Evolutionary conservation across 2,329 filamentous ascomycete species (phyloP).

Genomic region (Monascus ruber): DNA sequence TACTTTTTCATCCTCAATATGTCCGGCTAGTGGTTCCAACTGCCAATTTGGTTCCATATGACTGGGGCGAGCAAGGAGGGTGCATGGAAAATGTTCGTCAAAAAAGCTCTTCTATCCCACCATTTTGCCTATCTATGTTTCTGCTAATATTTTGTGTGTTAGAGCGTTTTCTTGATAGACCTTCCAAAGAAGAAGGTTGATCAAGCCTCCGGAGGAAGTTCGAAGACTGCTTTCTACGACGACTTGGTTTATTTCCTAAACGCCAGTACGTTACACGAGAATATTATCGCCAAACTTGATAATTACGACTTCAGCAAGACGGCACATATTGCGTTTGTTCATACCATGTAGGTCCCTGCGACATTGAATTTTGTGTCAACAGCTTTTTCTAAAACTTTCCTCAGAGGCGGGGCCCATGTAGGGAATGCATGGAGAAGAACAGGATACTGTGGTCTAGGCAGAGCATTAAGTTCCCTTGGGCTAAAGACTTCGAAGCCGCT

Average conservation of each 20-base stretch:
- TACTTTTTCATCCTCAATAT: conserved; percentile 65
- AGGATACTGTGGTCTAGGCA: conserved; percentile 64
- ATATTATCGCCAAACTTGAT: conserved; percentile 55
- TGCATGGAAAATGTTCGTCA: conserved; percentile 67
- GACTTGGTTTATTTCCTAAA: conserved; percentile 61
- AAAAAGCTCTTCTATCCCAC: background rate
- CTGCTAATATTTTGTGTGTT: background rate
- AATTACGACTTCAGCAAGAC: conserved; percentile 77
- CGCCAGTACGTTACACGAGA: conserved; percentile 53
- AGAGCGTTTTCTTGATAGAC: conserved; percentile 86
- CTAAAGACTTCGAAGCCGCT: conserved; percentile 45
- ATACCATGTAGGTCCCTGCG: conserved; percentile 57
- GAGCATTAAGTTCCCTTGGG: conserved; percentile 53
- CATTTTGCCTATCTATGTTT: too few relatives aligned
- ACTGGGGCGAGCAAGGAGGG: conserved; percentile 74
- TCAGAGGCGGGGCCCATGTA: conserved; percentile 46
- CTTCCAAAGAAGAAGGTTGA: conserved; percentile 46
- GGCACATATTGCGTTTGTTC: conserved; percentile 62
- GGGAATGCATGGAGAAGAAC: conserved; percentile 41
- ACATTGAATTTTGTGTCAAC: background rate
- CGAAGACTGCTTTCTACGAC: conserved; percentile 49
- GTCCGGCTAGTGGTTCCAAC: conserved; percentile 75
- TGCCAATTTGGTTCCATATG: conserved; percentile 72
- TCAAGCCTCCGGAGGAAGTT: conserved; percentile 9
- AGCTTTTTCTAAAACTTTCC: conserved; percentile 1